These are phyloP conservation scores for Ophiorrhiza pumila DNA, from an alignment of 257 asterid genomes.

Conservation along the genomic window DNA sequence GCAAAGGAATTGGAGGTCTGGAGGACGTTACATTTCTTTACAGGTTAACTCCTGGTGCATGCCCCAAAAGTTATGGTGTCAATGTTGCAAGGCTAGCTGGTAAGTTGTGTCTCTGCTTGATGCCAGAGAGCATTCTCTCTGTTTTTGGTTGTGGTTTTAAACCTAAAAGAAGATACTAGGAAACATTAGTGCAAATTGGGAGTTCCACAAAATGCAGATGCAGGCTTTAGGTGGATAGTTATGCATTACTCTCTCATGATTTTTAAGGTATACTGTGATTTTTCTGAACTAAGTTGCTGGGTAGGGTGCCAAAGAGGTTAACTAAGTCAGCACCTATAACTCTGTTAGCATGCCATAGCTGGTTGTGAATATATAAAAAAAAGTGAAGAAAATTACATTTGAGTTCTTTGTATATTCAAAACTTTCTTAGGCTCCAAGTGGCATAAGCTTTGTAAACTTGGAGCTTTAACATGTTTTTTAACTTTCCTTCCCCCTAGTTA, in stretches of 20 bases:
- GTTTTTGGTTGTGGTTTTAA: background rate
- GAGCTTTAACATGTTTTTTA: background rate
- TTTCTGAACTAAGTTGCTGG: background rate
- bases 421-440: background rate
- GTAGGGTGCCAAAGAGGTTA: background rate
- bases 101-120: slow-evolving; percentile 22
- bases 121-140: background rate
- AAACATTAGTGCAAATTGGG: no score
- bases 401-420: background rate
- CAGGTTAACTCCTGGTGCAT: slow-evolving; percentile 79
- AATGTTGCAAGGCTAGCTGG: slow-evolving; percentile 96
- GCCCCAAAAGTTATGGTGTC: slow-evolving; percentile 97
- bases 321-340: background rate
- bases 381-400: background rate
- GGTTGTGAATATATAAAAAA: background rate
- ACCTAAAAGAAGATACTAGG: no score
- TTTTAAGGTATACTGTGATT: background rate
- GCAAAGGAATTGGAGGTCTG: slow-evolving; percentile 54
- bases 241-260: background rate
- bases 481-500: background rate
- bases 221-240: background rate
- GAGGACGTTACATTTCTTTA: slow-evolving; percentile 94
- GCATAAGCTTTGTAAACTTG: background rate
- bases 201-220: background rate
- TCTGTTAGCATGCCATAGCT: background rate